A percentile compares a stretch with the other conserved stretches of the same genome.
Evolutionary conservation across 2,329 filamentous ascomycete genomes (phyloP).

Genomic region (Cercospora zeae-maydis): DNA sequence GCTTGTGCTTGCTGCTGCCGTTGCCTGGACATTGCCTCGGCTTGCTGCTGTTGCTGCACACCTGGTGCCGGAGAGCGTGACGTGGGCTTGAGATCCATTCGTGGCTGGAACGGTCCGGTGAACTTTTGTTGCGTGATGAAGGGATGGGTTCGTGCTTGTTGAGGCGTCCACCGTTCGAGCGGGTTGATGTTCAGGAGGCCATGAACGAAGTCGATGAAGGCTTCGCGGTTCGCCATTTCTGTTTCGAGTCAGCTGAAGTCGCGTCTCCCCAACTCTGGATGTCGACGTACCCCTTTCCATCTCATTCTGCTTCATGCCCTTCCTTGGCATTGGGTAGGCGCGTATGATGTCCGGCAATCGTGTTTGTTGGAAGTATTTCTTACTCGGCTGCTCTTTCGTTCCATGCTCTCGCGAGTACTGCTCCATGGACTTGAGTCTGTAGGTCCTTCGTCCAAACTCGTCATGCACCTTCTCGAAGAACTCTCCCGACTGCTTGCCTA

Average conservation of each 20-base stretch:
- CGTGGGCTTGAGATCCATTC: constrained; percentile 91
- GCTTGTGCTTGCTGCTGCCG: constrained; percentile 60
- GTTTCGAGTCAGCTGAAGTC: constrained; percentile 23
- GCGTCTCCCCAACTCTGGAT: not conserved
- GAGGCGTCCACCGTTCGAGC: constrained; percentile 93
- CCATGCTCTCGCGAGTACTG: constrained; percentile 94
- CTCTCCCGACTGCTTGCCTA: constrained; percentile 94
- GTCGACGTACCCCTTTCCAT: constrained; percentile 78
- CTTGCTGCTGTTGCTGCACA: constrained; percentile 92
- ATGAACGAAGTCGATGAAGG: constrained; percentile 97
- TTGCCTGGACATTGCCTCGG: constrained; percentile 90
- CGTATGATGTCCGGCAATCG: constrained; percentile 96
- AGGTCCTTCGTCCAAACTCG: constrained; percentile 86
- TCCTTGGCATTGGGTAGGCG: constrained; percentile 94
- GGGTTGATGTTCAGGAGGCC: constrained; percentile 92
- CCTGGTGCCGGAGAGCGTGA: constrained; percentile 87
- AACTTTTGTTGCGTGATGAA: constrained; percentile 99
- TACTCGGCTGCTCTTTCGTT: constrained; percentile 97
- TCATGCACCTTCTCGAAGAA: constrained; percentile 94
- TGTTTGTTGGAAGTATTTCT: constrained; percentile 96
- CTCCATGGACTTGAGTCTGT: constrained; percentile 94
- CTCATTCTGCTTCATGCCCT: constrained; percentile 98
- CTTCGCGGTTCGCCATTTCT: constrained; percentile 98
- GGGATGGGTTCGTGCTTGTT: constrained; percentile 93
- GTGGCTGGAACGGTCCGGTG: constrained; percentile 91